Conservation (phyloP, 192 early-diverging fungal species). For the Coemansia sp. region DNA sequence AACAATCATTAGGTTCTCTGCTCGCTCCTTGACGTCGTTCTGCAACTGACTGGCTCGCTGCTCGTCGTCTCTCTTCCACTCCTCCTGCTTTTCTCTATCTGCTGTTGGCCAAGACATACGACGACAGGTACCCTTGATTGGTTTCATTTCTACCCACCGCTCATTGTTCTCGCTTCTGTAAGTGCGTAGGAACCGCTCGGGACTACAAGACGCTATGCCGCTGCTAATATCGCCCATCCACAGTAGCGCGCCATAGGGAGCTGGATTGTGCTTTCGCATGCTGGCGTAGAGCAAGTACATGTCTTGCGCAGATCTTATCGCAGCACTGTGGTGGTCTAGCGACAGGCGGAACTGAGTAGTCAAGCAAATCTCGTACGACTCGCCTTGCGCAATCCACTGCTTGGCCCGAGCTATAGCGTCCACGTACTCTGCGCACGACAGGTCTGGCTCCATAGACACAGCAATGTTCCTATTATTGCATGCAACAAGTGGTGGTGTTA, state of each 20-base stretch:
- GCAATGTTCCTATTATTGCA: too few relatives aligned
- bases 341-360: slow-evolving; percentile 76
- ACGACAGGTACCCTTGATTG: slow-evolving; percentile 85
- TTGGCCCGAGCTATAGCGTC: slow-evolving; percentile 57
- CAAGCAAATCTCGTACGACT: slow-evolving; percentile 95
- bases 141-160: slow-evolving; percentile 86
- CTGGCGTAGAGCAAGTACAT: slow-evolving; percentile 63
- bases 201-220: slow-evolving; percentile 65
- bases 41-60: slow-evolving; percentile 49
- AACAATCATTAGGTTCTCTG: slow-evolving; percentile 99
- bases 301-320: slow-evolving; percentile 1
- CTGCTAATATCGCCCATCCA: slow-evolving; percentile 46
- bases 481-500: too few relatives aligned
- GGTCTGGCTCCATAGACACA: slow-evolving; percentile 5
- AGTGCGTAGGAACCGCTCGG: slow-evolving; percentile 80
- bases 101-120: background rate
- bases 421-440: slow-evolving; percentile 54
- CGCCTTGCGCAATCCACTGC: slow-evolving; percentile 74
- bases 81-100: background rate
- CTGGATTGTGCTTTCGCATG: slow-evolving; percentile 77
- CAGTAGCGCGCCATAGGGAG: slow-evolving; percentile 84
- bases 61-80: slow-evolving; percentile 25
- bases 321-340: background rate
- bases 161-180: background rate
- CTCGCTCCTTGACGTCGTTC: slow-evolving; percentile 83